Conservation (phyloP, 2,329 filamentous ascomycete genomes). For the Daldinia sp. region DNA sequence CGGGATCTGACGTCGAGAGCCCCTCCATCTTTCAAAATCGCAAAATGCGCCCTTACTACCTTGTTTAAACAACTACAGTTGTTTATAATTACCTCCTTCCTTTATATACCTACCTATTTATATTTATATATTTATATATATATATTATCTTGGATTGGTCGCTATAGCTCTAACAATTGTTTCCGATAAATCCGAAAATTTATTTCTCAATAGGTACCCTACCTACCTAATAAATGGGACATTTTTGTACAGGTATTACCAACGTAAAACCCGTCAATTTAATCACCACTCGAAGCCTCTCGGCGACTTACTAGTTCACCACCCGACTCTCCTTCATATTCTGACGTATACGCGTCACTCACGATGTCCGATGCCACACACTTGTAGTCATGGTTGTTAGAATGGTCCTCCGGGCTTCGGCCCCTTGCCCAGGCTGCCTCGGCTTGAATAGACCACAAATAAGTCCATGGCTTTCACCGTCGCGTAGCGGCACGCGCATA, state of each 20-base stretch:
- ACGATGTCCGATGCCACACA: slow-evolving; percentile 32
- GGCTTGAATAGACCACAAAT: slow-evolving; percentile 30
- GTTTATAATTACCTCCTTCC: background rate
- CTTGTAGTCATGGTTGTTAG: slow-evolving; percentile 40
- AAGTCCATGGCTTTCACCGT: slow-evolving; percentile 16
- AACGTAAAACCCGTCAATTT: too few relatives aligned
- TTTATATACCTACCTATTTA: too few relatives aligned
- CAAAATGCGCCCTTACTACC: background rate
- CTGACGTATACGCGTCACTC: background rate
- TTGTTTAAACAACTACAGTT: background rate
- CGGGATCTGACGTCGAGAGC: slow-evolving; percentile 33
- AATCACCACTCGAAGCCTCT: background rate
- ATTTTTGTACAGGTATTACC: too few relatives aligned
- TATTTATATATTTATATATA: background rate
- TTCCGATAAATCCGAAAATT: slow-evolving; percentile 11
- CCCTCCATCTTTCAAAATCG: slow-evolving; percentile 20
- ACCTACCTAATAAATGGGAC: too few relatives aligned
- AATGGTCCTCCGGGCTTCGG: slow-evolving; percentile 38
- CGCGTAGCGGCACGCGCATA: slow-evolving; percentile 24
- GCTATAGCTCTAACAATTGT: background rate
- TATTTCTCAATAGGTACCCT: background rate
- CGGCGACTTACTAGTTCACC: background rate
- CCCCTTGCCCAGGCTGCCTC: slow-evolving; percentile 36
- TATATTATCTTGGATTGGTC: background rate
- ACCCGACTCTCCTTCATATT: background rate